Evolutionary conservation across 169 alveolate species (phyloP).

Genomic region (Plasmodium ovale): DNA sequence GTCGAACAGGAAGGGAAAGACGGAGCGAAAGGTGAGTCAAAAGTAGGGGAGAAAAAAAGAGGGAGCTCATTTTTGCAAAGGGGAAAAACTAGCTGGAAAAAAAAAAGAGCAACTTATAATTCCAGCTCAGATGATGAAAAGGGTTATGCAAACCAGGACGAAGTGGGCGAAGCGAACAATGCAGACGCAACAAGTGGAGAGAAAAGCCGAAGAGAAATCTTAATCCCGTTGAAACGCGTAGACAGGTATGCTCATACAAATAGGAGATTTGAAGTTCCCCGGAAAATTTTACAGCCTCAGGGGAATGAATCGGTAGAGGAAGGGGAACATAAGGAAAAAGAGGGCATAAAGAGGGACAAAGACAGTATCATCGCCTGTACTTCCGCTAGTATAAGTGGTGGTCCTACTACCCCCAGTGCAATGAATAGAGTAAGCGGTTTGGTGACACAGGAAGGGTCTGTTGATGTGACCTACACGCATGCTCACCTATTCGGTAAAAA

Average conservation of each 20-base stretch:
- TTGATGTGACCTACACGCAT: constrained; percentile 27
- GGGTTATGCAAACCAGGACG: background rate
- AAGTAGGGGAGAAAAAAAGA: constrained; percentile 19
- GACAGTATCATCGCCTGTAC: background rate
- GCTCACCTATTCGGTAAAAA: constrained; percentile 14
- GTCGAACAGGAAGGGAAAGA: constrained; percentile 19
- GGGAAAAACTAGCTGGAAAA: background rate
- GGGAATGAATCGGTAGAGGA: background rate
- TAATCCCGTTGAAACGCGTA: background rate
- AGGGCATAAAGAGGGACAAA: background rate
- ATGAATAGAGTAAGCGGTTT: background rate
- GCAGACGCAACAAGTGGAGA: background rate
- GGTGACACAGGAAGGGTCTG: background rate
- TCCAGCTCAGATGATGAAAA: background rate
- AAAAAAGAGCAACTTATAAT: constrained; percentile 7
- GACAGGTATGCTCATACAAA: constrained; percentile 8
- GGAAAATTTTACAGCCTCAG: background rate
- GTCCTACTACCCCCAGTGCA: background rate
- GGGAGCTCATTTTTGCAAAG: background rate
- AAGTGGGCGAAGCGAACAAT: background rate
- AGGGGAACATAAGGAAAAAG: background rate
- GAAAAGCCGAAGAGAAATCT: background rate
- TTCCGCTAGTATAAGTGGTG: background rate
- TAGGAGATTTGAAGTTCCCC: constrained; percentile 42
- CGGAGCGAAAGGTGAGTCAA: background rate